Base-by-base conservation (phyloP, 306 rosid species). In the Vachellia pachyceras region DNA sequence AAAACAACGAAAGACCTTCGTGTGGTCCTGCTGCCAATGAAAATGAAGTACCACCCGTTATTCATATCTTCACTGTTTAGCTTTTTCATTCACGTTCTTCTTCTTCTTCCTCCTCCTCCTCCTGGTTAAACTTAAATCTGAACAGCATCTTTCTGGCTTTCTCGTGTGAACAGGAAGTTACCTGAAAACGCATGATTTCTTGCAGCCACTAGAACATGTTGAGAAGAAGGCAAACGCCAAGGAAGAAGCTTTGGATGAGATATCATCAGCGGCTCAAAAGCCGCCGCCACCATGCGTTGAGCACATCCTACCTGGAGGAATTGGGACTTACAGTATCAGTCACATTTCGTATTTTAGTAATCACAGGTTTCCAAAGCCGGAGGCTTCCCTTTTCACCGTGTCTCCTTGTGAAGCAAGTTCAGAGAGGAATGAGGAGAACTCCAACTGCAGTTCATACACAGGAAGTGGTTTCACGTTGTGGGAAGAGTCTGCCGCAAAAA, bases 261-360 rank as follows among this genome's bases (percentile, higher is more conserved):
- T 83, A 74, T 86, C 97, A 29, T 79, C 84, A 3, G 84, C 69
- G 46, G 91, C 66, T 76, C 89, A 87, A 77, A 90, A 86, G 52
- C 86, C 75, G 22, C 67, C 86, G 0, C 82, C 90, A n/a, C 73
- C 65, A 82, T 88, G 94, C 3, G 94, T 83, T 52, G 99, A 92
- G 88, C 95, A 90, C 79, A 58, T 87, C 71, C 91, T 96, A 7
- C 99, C 99, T 0, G 99, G 99, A 45, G 99, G 99, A 78, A 89
- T 96, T 78, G 99, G 99, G 73, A 94, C 99, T 54, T 96, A 92
- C 88, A 96, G 91, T 45, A 96, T 96, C 61, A 92, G 94, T 85
- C 97, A 93, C 87, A 80, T 92, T 80, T 89, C 97, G 7, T 84
- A 83, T 84, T 83, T 84, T 22, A 91, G 77, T 74, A 84, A 85